phyloP scores from a whole-genome alignment of 768 basidiomycete species.

The Podaxis pistillaris region DNA sequence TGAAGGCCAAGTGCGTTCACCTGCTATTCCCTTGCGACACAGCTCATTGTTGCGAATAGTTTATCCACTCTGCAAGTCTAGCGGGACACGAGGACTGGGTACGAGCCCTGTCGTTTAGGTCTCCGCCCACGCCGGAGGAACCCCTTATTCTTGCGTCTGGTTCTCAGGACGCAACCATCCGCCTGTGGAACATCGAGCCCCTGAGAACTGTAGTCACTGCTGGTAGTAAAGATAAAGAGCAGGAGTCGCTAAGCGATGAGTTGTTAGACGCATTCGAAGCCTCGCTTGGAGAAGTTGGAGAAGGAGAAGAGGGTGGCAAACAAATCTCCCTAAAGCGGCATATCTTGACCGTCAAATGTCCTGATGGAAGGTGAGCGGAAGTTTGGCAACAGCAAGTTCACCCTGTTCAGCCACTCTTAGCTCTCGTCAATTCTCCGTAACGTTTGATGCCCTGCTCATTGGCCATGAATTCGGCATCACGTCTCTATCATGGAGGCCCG shows the following conservation, averaged over 20 bases:
- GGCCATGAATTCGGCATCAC: slow-evolving; percentile 97
- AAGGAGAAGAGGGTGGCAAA: slow-evolving; percentile 79
- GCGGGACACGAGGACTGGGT: slow-evolving; percentile 98
- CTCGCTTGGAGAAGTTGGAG: slow-evolving; percentile 71
- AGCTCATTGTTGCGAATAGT: slow-evolving; percentile 35
- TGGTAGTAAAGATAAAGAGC: slow-evolving; percentile 11
- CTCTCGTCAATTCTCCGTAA: slow-evolving; percentile 64
- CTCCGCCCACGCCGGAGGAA: slow-evolving; percentile 29
- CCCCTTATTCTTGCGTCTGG: slow-evolving; percentile 83
- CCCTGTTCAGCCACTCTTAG: slow-evolving; percentile 21
- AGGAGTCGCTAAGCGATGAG: slow-evolving; percentile 55
- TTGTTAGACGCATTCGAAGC: slow-evolving; percentile 87
- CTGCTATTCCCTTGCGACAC: background rate
- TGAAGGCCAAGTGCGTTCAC: slow-evolving; percentile 40
- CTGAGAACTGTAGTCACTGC: slow-evolving; percentile 28
- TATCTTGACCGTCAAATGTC: slow-evolving; percentile 61
- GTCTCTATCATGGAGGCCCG: slow-evolving; percentile 79
- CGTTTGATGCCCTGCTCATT: slow-evolving; percentile 90
- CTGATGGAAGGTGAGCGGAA: slow-evolving; percentile 35
- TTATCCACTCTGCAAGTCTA: slow-evolving; percentile 56
- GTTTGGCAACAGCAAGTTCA: background rate
- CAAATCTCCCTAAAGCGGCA: slow-evolving; percentile 91
- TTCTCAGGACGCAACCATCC: slow-evolving; percentile 92
- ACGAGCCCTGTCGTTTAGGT: slow-evolving; percentile 69
- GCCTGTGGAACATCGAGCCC: slow-evolving; percentile 83